These are phyloP conservation scores for Bremia lactucae DNA, from an alignment of 352 stramenopile species.

Conservation along the genomic window DNA sequence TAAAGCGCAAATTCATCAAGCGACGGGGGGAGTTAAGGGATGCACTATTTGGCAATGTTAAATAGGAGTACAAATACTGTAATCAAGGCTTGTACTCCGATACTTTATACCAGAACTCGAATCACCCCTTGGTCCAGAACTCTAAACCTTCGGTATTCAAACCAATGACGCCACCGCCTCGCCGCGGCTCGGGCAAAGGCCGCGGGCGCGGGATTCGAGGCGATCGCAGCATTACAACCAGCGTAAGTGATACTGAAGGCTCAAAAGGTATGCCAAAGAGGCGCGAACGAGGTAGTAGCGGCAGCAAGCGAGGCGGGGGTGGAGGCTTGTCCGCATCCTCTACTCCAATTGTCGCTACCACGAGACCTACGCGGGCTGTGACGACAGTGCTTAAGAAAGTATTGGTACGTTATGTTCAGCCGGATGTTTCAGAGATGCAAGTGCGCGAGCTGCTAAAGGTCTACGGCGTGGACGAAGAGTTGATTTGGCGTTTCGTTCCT, in stretches of 20 bases:
- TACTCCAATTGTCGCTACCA: constrained; percentile 3
- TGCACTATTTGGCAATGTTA: no score
- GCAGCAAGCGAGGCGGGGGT: constrained; percentile 15
- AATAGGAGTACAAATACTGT: no score
- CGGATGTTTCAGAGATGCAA: constrained; percentile 29
- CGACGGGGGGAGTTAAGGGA: no score
- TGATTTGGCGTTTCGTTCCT: constrained; percentile 55
- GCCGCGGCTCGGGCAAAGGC: constrained; percentile 18
- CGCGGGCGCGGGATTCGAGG: constrained; percentile 18
- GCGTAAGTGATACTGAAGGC: background rate
- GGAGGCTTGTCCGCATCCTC: background rate
- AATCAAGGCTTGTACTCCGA: no score
- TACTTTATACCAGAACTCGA: constrained; percentile 1
- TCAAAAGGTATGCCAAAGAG: constrained; percentile 13
- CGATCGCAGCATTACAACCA: constrained; percentile 1
- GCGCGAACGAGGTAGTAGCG: constrained; percentile 14
- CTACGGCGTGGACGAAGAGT: constrained; percentile 26
- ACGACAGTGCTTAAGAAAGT: constrained; percentile 52
- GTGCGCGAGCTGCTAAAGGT: constrained; percentile 25
- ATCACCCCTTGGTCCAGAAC: no score
- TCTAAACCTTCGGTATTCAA: background rate
- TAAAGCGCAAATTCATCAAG: no score
- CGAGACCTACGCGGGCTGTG: constrained; percentile 29
- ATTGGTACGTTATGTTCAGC: constrained; percentile 56
- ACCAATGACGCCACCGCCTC: constrained; percentile 23